These are phyloP conservation scores for Aspergillus nomiae DNA, from an alignment of 2,329 filamentous ascomycete species.

Conservation along the genomic window DNA sequence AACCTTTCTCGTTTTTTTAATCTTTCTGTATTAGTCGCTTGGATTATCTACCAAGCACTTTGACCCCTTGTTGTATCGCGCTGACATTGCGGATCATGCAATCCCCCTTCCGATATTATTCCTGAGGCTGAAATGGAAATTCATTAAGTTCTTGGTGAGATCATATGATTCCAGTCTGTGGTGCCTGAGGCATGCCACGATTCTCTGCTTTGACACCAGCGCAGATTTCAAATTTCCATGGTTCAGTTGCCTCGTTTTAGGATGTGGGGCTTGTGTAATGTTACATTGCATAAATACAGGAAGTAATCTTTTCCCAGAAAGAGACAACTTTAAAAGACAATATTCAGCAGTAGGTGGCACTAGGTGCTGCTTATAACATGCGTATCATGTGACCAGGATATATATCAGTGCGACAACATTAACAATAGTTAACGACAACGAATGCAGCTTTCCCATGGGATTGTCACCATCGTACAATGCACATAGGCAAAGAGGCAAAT, in stretches of 20 bases:
- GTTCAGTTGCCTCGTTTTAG: background rate
- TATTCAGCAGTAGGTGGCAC: background rate
- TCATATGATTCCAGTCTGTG: background rate
- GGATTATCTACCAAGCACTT: background rate
- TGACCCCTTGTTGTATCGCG: background rate
- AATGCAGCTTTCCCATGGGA: background rate
- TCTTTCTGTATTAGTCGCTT: background rate
- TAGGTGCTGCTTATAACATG: background rate
- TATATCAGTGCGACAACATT: background rate
- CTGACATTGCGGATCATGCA: constrained; percentile 3
- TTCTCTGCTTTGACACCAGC: background rate
- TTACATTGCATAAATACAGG: background rate
- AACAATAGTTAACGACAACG: background rate
- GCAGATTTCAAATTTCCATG: background rate
- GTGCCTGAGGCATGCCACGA: background rate
- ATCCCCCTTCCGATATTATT: background rate
- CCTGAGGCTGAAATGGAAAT: constrained; percentile 1
- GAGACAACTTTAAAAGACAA: background rate
- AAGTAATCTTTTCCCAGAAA: background rate
- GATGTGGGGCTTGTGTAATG: constrained; percentile 1
- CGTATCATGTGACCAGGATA: background rate
- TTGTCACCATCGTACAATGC: background rate
- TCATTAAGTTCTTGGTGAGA: background rate
- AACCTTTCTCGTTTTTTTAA: background rate
- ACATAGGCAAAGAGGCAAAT: background rate